A percentile compares a stretch with the other conserved stretches of the same genome.
Conservation (phyloP, 306 rosid genomes). For the Geum urbanum region DNA sequence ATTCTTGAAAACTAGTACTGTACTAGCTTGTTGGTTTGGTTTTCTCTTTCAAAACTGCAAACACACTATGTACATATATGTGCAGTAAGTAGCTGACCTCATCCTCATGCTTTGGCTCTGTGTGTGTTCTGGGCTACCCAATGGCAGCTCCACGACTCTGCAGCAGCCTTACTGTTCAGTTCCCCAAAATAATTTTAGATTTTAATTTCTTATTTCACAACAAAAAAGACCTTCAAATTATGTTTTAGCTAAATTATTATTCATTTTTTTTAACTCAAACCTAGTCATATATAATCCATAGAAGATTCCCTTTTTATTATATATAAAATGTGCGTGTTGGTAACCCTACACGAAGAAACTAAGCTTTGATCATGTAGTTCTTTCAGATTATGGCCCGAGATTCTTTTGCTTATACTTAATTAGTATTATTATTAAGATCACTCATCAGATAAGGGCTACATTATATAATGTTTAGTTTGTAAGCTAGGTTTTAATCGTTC, state of each 20-base stretch:
- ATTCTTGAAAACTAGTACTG: slow-evolving; percentile 4
- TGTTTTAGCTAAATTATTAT: not conserved
- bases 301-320: slow-evolving; percentile 14
- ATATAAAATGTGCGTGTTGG: slow-evolving; percentile 22
- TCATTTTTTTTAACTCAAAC: slow-evolving; percentile 13
- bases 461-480: slow-evolving; percentile 2
- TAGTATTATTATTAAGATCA: not conserved
- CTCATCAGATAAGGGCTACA: slow-evolving; percentile 9
- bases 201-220: no score
- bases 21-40: slow-evolving; percentile 6
- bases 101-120: slow-evolving; percentile 12
- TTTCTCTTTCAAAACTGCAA: not conserved
- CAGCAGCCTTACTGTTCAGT: not conserved
- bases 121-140: slow-evolving; percentile 22
- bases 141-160: slow-evolving; percentile 2
- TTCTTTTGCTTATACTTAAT: not conserved
- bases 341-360: slow-evolving; percentile 21
- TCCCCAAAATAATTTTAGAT: not conserved
- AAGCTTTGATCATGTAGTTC: not conserved
- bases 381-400: not conserved
- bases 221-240: not conserved
- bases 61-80: not conserved
- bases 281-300: slow-evolving; percentile 18
- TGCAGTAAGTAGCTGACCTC: slow-evolving; percentile 1
- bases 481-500: not conserved